These are phyloP conservation scores for Alternaria ethzedia DNA, from an alignment of 2,329 filamentous ascomycete species.

Conservation along the genomic window DNA sequence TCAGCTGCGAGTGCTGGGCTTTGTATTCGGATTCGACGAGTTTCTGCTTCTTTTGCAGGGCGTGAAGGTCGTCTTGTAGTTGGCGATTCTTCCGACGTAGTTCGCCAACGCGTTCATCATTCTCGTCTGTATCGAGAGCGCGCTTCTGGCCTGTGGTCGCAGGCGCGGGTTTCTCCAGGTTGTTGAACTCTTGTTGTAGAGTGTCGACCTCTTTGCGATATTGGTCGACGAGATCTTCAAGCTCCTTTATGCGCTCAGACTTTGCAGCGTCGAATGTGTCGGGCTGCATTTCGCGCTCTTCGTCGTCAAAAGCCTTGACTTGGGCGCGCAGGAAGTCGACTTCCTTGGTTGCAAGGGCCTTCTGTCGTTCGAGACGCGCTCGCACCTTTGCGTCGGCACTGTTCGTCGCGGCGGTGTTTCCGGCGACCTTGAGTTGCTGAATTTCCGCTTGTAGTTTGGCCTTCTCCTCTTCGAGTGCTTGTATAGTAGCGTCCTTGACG, in stretches of 20 bases:
- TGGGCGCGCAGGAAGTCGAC: constrained; percentile 93
- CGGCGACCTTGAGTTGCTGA: constrained; percentile 67
- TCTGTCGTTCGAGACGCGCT: constrained; percentile 82
- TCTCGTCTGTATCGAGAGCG: constrained; percentile 60
- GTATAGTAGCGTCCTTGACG: constrained; percentile 78
- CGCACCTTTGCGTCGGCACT: constrained; percentile 69
- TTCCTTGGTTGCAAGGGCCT: constrained; percentile 84
- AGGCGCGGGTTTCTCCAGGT: constrained; percentile 62
- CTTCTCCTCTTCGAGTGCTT: constrained; percentile 73
- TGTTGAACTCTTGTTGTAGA: constrained; percentile 75
- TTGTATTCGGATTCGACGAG: constrained; percentile 78
- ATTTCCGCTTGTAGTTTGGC: constrained; percentile 69
- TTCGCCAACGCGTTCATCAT: constrained; percentile 77
- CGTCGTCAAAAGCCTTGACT: constrained; percentile 82
- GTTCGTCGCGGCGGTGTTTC: constrained; percentile 46
- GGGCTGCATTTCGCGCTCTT: constrained; percentile 85
- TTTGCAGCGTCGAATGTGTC: constrained; percentile 80
- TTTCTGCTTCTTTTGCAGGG: constrained; percentile 71
- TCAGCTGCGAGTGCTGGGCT: constrained; percentile 75
- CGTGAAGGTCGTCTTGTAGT: constrained; percentile 77
- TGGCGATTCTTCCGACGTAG: constrained; percentile 86
- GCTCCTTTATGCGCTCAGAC: constrained; percentile 73
- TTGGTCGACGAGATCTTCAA: constrained; percentile 85
- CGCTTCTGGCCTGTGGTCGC: constrained; percentile 65
- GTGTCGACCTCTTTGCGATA: constrained; percentile 82